phyloP scores from a whole-genome alignment of 2,329 filamentous ascomycete genomes.

The Monosporascus ibericus region DNA sequence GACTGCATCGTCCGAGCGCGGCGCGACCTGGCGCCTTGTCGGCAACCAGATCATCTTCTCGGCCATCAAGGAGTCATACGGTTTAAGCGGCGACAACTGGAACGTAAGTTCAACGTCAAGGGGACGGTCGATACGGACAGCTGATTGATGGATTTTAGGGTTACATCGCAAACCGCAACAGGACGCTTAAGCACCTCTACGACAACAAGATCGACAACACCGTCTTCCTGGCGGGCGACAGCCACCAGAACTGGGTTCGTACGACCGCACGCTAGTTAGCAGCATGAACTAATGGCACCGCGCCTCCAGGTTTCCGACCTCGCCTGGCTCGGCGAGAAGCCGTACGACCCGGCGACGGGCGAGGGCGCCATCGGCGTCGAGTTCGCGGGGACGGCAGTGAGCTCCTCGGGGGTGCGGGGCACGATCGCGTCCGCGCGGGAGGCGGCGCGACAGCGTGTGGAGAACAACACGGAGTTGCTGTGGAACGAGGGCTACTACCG shows the following conservation, averaged over 20 bases:
- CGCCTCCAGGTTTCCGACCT: slow-evolving; percentile 39
- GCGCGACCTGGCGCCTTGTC: slow-evolving; percentile 64
- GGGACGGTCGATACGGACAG: too few species aligned
- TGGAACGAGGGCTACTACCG: slow-evolving; percentile 71
- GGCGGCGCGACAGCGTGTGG: slow-evolving; percentile 35
- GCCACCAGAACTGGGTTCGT: slow-evolving; percentile 58
- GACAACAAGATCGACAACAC: slow-evolving; percentile 66
- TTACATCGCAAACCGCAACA: slow-evolving; percentile 64
- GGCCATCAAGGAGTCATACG: slow-evolving; percentile 33
- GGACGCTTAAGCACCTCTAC: slow-evolving; percentile 61
- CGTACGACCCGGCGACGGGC: slow-evolving; percentile 48
- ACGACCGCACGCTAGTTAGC: neutral
- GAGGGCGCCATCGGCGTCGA: slow-evolving; percentile 54
- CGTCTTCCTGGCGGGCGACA: slow-evolving; percentile 66
- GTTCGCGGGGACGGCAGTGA: slow-evolving; percentile 62
- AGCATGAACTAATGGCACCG: neutral
- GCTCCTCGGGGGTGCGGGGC: slow-evolving; percentile 55
- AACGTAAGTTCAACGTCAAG: slow-evolving; percentile 19
- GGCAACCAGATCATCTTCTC: slow-evolving; percentile 68
- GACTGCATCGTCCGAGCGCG: slow-evolving; percentile 52
- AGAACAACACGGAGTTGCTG: slow-evolving; percentile 57
- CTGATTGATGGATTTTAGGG: slow-evolving; percentile 41
- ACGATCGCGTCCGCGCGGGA: slow-evolving; percentile 45
- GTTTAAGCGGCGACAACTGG: slow-evolving; percentile 29
- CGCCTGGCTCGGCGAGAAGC: slow-evolving; percentile 48